Conservation (phyloP, 164 flowering plant species). For the Santalum album region DNA sequence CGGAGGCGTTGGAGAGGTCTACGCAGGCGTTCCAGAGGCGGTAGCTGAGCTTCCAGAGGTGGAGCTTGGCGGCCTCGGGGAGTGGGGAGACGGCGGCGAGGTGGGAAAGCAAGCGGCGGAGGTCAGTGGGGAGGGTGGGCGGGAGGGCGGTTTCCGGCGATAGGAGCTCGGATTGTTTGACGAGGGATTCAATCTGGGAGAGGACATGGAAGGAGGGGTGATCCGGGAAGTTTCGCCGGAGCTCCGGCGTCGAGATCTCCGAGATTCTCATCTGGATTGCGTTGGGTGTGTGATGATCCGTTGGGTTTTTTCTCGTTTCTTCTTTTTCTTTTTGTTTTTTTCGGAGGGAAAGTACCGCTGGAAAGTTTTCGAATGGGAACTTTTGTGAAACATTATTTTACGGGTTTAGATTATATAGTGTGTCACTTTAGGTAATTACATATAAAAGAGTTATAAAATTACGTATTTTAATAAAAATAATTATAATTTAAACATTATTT, state of each 20-base stretch:
- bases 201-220: conserved; percentile 15
- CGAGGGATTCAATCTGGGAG: conserved; percentile 32
- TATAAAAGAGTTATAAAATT: too few relatives aligned
- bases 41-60: conserved; percentile 82
- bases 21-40: conserved; percentile 96
- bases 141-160: conserved; percentile 7
- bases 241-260: conserved; percentile 34
- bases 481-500: too few relatives aligned
- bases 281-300: too few relatives aligned
- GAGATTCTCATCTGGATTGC: conserved; percentile 28
- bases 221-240: conserved; percentile 10
- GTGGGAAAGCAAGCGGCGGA: conserved; percentile 28
- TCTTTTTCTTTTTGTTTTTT: too few relatives aligned
- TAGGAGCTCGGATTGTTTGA: conserved; percentile 27
- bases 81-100: conserved; percentile 39
- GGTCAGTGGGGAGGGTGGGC: conserved; percentile 21
- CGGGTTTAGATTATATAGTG: too few relatives aligned
- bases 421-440: too few relatives aligned
- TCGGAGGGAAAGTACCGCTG: too few relatives aligned
- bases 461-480: too few relatives aligned
- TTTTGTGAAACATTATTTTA: too few relatives aligned
- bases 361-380: too few relatives aligned
- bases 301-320: too few relatives aligned
- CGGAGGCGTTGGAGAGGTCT: conserved; percentile 56
- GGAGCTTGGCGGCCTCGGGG: conserved; percentile 57